Evolutionary conservation across 148 eudicot species (phyloP), one percentile per base, ranked within the genome.

Genomic region (Silene conica): DNA sequence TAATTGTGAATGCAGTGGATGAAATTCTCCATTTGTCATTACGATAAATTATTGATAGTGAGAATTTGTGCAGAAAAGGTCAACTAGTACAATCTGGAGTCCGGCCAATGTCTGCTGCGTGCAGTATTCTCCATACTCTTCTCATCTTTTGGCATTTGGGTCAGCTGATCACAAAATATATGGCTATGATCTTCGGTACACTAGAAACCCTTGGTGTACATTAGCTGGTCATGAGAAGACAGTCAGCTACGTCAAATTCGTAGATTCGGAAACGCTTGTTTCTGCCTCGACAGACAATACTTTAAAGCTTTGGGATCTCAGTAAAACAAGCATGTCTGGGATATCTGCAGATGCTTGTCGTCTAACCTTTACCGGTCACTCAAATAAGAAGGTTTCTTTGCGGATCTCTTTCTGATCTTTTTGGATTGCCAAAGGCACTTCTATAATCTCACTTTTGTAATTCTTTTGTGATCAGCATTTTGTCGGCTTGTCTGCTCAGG

Each of bases 271-370:
- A 70, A 92, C 93, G 31, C 70, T 92, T 61, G 86, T 90, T 63
- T 90, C 98, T 82, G 98, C 98, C 66, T 95, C 98, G 22, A 95
- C 93, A 8, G 98, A 95, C 79, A 89, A 87, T 75, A 88, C 92
- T 1, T 69, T 95, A 59, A 95, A 95, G 84, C 74, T 92, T 8
- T 95, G 99, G 99, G 91, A 90, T 81, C 93, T 95, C 73, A 87
- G 80, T 54, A 83, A 79, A 80, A 83, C 93, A 43, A 82, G 74
- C 71, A 73, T 84, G 63, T 73, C 85, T 67, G 81, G 83, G 41
- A 73, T 81, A 20, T 91, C 96, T 46, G 75, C 82, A 26, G 80
- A 85, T 78, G 92, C 89, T 79, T 89, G 89, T 80, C 79, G 20
- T 45, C 79, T 80, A 75, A 87, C 95, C 63, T 80, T 84, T 65